phyloP scores from a whole-genome alignment of 2,329 filamentous ascomycete species.

The Leptodontidium sp. region DNA sequence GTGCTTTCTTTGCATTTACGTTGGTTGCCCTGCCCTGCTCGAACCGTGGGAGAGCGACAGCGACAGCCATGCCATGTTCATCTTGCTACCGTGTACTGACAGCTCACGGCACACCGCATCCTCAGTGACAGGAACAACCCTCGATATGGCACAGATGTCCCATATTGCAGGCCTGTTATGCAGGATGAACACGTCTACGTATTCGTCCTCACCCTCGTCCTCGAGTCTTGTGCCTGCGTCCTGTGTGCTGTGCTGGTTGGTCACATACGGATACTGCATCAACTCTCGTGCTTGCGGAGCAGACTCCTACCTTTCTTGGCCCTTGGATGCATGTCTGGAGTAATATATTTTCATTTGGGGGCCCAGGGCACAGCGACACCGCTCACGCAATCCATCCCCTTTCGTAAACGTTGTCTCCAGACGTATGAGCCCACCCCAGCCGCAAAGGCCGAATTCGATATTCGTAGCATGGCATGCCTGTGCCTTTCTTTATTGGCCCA shows the following conservation, averaged over 20 bases:
- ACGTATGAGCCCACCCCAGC: slow-evolving; percentile 7
- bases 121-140: slow-evolving; percentile 4
- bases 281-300: not conserved
- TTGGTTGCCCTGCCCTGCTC: too few species aligned
- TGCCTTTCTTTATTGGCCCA: not conserved
- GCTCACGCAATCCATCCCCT: slow-evolving; percentile 6
- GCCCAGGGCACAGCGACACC: slow-evolving; percentile 12
- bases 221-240: too few species aligned
- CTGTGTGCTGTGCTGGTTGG: too few species aligned
- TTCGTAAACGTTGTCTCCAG: not conserved
- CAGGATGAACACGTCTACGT: too few species aligned
- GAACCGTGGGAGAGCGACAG: too few species aligned
- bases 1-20: too few species aligned
- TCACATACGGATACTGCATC: not conserved
- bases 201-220: too few species aligned
- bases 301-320: not conserved
- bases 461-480: not conserved
- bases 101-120: not conserved
- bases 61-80: too few species aligned
- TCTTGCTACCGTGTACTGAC: not conserved
- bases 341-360: slow-evolving; percentile 11
- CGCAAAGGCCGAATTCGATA: slow-evolving; percentile 8
- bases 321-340: slow-evolving; percentile 1
- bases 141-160: not conserved
- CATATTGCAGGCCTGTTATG: too few species aligned